phyloP scores from a whole-genome alignment of 352 stramenopile genomes.

The Globisporangium paroecandrum region DNA sequence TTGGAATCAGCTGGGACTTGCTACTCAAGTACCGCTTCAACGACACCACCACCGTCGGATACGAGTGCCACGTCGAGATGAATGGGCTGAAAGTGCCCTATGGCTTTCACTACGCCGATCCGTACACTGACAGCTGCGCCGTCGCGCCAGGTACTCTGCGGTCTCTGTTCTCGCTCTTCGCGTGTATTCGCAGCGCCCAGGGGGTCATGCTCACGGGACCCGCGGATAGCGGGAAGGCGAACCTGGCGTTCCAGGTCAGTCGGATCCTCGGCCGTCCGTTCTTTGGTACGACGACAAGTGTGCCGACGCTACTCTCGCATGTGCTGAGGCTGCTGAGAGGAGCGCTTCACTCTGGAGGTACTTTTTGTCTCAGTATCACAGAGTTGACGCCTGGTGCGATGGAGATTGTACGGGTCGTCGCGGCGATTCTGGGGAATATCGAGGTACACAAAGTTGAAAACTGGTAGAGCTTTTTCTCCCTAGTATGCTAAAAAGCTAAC shows the following conservation, averaged over 20 bases:
- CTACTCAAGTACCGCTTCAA: slow-evolving; percentile 67
- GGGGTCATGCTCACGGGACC: slow-evolving; percentile 24
- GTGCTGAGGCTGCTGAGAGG: slow-evolving; percentile 41
- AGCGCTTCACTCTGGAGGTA: slow-evolving; percentile 35
- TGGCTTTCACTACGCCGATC: slow-evolving; percentile 60
- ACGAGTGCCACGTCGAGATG: slow-evolving; percentile 63
- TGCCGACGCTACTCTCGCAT: slow-evolving; percentile 21
- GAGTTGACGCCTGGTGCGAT: not conserved
- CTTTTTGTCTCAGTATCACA: slow-evolving; percentile 29
- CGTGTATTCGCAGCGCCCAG: slow-evolving; percentile 37
- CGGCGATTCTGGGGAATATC: slow-evolving; percentile 22
- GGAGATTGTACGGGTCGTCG: slow-evolving; percentile 27
- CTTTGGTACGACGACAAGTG: slow-evolving; percentile 25
- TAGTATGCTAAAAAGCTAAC: not conserved
- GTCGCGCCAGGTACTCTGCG: slow-evolving; percentile 46
- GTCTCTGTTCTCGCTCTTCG: slow-evolving; percentile 49
- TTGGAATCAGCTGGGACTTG: slow-evolving; percentile 34
- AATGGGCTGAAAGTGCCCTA: slow-evolving; percentile 49
- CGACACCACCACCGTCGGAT: slow-evolving; percentile 49
- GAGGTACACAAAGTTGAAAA: slow-evolving; percentile 17
- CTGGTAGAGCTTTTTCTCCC: not conserved
- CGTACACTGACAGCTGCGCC: slow-evolving; percentile 21
- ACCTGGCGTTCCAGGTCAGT: slow-evolving; percentile 38
- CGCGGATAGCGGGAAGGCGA: slow-evolving; percentile 32
- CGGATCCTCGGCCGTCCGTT: slow-evolving; percentile 37